These are phyloP conservation scores for Leccinum subrobustum DNA, from an alignment of 1,284 basidiomycete genomes.

Conservation along the genomic window DNA sequence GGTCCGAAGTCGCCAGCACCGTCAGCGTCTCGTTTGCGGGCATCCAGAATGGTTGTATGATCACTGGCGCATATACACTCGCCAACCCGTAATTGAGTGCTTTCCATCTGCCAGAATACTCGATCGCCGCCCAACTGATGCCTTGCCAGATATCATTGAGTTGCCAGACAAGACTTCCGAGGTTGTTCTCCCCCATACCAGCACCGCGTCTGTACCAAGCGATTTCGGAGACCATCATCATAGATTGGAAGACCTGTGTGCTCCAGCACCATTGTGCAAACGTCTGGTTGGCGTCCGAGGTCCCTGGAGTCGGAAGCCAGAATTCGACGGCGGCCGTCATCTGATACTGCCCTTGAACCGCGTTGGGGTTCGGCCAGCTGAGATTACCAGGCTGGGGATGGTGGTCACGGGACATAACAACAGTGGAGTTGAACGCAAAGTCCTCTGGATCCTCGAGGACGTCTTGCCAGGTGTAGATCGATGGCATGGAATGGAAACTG, in stretches of 20 bases:
- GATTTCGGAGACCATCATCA: slow-evolving; percentile 28
- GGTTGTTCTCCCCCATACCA: slow-evolving; percentile 24
- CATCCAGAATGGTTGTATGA: no score
- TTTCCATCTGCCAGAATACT: slow-evolving; percentile 17
- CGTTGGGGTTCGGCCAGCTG: slow-evolving; percentile 58
- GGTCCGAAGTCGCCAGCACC: slow-evolving; percentile 34
- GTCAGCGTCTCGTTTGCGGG: no score
- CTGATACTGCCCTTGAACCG: slow-evolving; percentile 51
- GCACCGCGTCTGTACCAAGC: slow-evolving; percentile 36
- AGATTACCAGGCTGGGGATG: slow-evolving; percentile 34
- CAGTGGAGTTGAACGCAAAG: slow-evolving; percentile 35
- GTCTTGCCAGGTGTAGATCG: slow-evolving; percentile 42
- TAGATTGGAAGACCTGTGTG: slow-evolving; percentile 55
- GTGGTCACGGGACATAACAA: background rate
- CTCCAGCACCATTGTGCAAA: slow-evolving; percentile 55
- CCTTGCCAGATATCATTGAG: slow-evolving; percentile 58
- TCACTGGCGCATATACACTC: no score
- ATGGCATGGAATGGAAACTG: slow-evolving; percentile 59
- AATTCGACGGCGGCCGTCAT: slow-evolving; percentile 51
- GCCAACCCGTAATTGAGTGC: no score
- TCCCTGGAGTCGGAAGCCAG: slow-evolving; percentile 54
- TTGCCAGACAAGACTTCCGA: slow-evolving; percentile 38
- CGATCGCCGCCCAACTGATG: no score
- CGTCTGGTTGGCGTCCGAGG: slow-evolving; percentile 45
- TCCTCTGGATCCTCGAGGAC: slow-evolving; percentile 50